These are phyloP conservation scores for Beauveria sp. DNA, from an alignment of 2,329 filamentous ascomycete species.

Conservation along the genomic window DNA sequence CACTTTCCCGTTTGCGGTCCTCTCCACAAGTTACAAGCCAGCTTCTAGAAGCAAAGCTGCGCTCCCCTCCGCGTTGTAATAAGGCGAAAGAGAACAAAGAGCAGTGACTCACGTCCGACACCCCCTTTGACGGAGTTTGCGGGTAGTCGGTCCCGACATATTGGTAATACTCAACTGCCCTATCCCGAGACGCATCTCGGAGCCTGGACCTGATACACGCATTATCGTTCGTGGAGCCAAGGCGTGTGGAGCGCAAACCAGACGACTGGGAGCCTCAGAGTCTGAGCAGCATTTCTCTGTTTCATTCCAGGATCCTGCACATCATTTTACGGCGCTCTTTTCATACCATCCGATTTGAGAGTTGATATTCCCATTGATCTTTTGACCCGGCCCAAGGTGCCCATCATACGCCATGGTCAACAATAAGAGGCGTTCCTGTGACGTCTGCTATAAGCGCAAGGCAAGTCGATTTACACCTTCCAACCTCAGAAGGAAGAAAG, in stretches of 20 bases:
- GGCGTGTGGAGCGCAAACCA: not conserved
- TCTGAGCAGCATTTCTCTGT: not conserved
- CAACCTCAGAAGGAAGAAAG: not conserved
- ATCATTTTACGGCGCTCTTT: not conserved
- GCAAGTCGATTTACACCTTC: constrained; percentile 19
- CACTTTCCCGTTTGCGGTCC: too few species aligned
- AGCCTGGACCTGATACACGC: not conserved
- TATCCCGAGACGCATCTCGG: not conserved
- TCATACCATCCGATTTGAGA: not conserved
- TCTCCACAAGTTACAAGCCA: not conserved
- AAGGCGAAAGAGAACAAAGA: not conserved
- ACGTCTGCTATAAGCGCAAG: constrained; percentile 42
- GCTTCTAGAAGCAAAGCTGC: not conserved
- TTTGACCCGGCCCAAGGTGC: not conserved
- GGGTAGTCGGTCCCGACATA: not conserved
- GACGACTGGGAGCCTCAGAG: not conserved
- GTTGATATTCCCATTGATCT: too few species aligned
- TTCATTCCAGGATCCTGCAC: not conserved
- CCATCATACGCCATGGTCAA: not conserved
- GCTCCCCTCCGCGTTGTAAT: not conserved
- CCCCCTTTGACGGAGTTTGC: not conserved
- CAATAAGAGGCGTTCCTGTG: constrained; percentile 29
- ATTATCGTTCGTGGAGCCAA: not conserved
- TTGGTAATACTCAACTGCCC: not conserved
- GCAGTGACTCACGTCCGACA: not conserved